Evolutionary conservation across 805 yeast species (phyloP), one percentile per base, ranked within the genome.

Genomic region (Candida andamanensis): DNA sequence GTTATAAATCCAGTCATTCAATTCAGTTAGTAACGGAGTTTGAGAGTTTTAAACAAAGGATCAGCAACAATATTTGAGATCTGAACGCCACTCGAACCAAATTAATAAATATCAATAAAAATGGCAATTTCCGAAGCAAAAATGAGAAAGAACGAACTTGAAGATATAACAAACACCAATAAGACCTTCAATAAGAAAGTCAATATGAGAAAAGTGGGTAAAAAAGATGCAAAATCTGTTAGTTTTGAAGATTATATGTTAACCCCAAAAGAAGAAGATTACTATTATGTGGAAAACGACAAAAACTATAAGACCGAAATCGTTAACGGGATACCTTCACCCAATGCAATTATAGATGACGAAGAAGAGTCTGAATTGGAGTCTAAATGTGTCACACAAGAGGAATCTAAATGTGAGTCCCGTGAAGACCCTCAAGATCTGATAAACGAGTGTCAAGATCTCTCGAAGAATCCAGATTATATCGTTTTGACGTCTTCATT

Each of bases 221-320:
- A 18, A 12, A 29, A 35, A 10, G 27, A 33, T 17, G 12, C 35
- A 22, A 40, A 40, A 24, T 24, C 39, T 4, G 45, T 41, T 4
- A 32, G 33, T n/a, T 41, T 41, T 28, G 41, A 32, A 22, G 29
- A 36, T 24, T 68, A 67, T 5, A 50, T 64, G 20, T 49, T 63
- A 30, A 64, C 70, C 2, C 70, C 70, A 4, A 63, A 61, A 36
- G 65, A 64, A 16, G 70, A 63, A 22, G 62, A 60, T 29, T 58
- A 60, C 32, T 61, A 56, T 17, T 52, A 53, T 36, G 7, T 8
- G 9, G 26, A 23, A 7, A 8, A 19, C 11, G 11, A 8, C 10
- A 11, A 19, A 8, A 11, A 19, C 8, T 19, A 8, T 19, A 19
- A 19, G 11, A 8, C 22, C 11, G n/a, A n/a, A n/a, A n/a, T n/a